Percentiles rank a stretch among this genome's conserved stretches.
These are phyloP conservation scores for Noccaea caerulescens DNA, from an alignment of 345 rosid species.

Conservation along the genomic window DNA sequence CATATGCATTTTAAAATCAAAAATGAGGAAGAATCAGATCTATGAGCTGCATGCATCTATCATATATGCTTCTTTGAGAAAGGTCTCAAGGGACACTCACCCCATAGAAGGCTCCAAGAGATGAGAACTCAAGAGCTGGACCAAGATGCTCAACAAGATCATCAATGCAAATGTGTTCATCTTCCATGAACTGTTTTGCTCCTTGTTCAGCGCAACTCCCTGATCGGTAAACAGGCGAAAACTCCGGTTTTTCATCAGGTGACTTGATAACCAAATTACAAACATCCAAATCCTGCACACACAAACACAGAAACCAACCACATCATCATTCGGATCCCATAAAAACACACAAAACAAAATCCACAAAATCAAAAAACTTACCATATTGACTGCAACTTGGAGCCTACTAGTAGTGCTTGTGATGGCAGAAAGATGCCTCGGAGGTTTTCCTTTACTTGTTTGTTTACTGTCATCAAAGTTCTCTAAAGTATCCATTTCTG, in stretches of 20 bases:
- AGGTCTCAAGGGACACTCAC: slow-evolving; percentile 51
- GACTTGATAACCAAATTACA: slow-evolving; percentile 55
- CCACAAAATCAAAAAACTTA: slow-evolving; percentile 35
- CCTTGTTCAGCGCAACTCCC: slow-evolving; percentile 97
- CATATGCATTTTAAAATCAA: slow-evolving; percentile 3
- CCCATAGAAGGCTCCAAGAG: slow-evolving; percentile 95
- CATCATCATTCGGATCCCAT: background rate
- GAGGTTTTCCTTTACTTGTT: slow-evolving; percentile 69
- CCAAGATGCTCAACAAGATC: slow-evolving; percentile 71
- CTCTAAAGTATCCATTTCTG: slow-evolving; percentile 51
- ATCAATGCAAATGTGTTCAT: slow-evolving; percentile 89
- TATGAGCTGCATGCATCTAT: background rate
- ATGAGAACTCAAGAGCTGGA: slow-evolving; percentile 50
- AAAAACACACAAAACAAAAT: background rate
- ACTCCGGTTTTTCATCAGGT: slow-evolving; percentile 57
- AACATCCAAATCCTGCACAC: slow-evolving; percentile 67
- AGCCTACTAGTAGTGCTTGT: slow-evolving; percentile 51
- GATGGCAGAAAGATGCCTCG: slow-evolving; percentile 58
- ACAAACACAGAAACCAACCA: slow-evolving; percentile 31
- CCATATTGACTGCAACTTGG: slow-evolving; percentile 59
- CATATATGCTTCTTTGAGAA: background rate
- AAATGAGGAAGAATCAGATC: background rate
- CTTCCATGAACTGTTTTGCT: slow-evolving; percentile 91
- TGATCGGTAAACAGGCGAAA: slow-evolving; percentile 70
- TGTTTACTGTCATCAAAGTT: slow-evolving; percentile 58